phyloP scores from a whole-genome alignment of 73 alveolate species.

The Paramecium pentaurelia region DNA sequence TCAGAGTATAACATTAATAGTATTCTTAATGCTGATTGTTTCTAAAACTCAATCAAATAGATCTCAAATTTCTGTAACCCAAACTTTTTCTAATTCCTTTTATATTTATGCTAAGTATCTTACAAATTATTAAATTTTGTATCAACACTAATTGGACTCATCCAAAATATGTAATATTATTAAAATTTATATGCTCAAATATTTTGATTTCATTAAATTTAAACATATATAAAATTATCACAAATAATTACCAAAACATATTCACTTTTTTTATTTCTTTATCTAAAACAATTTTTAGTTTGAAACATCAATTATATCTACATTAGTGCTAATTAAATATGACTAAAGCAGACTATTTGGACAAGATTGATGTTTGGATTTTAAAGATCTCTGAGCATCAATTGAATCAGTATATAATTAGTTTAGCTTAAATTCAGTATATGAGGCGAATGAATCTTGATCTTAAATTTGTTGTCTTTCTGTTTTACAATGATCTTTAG shows the following conservation, averaged over 20 bases:
- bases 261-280: not conserved
- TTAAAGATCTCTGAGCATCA: not conserved
- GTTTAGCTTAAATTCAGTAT: not conserved
- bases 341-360: not conserved
- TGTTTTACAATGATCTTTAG: not conserved
- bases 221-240: not conserved
- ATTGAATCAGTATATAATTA: not conserved
- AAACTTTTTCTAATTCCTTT: no score
- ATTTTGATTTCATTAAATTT: not conserved
- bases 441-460: not conserved
- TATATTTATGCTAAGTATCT: no score
- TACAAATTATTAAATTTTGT: no score
- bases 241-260: not conserved
- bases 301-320: constrained; percentile 1
- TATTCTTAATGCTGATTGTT: no score
- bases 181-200: not conserved
- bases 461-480: not conserved
- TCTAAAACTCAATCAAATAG: no score
- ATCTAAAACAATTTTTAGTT: not conserved
- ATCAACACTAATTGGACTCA: no score
- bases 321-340: not conserved
- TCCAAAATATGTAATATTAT: not conserved
- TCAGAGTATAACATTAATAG: no score
- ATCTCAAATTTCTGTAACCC: no score
- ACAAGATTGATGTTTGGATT: not conserved